These are phyloP conservation scores for Tetratostichococcus sp. DNA, from an alignment of 139 green algal species.

Conservation along the genomic window DNA sequence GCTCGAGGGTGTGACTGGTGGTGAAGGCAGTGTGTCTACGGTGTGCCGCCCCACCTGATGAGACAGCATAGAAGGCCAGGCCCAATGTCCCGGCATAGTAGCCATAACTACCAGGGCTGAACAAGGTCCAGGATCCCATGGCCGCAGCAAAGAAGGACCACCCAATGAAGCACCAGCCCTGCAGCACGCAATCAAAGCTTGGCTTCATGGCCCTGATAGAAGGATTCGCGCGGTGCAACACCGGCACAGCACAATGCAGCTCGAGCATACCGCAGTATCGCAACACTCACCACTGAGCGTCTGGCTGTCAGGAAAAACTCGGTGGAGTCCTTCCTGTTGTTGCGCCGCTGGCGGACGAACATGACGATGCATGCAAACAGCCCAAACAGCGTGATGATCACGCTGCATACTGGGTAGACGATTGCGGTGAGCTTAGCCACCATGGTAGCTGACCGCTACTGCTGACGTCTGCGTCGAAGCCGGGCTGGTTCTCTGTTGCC, in stretches of 20 bases:
- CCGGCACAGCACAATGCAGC: no score
- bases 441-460: background rate
- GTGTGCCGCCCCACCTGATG: constrained; percentile 45
- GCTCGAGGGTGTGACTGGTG: no score
- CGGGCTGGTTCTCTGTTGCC: no score
- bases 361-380: constrained; percentile 2
- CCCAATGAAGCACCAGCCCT: constrained; percentile 37
- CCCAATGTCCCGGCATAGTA: constrained; percentile 57
- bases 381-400: background rate
- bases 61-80: constrained; percentile 61
- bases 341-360: constrained; percentile 1
- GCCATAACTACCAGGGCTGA: constrained; percentile 38
- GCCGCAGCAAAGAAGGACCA: constrained; percentile 69
- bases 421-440: background rate
- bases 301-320: constrained; percentile 36
- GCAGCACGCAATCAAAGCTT: background rate
- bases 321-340: constrained; percentile 6
- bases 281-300: constrained; percentile 7
- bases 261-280: no score
- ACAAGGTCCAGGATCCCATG: constrained; percentile 73
- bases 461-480: no score
- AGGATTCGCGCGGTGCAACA: no score
- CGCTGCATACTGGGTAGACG: background rate
- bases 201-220: no score
- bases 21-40: no score